Base-by-base conservation (phyloP, 352 stramenopile species). In the Thalassiosira pacifica region DNA sequence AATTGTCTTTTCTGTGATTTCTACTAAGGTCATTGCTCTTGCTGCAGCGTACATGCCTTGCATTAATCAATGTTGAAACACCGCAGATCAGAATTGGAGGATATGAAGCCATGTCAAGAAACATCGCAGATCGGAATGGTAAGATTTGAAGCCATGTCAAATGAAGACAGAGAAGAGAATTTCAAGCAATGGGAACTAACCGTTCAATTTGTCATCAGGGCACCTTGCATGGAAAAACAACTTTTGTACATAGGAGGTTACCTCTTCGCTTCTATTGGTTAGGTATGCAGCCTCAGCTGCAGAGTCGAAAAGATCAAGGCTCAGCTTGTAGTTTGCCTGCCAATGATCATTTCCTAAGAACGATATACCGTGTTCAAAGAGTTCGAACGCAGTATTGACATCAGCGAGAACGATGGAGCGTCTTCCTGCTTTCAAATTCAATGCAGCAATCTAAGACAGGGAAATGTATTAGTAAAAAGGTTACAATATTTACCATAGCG, bases 351-450 rank as follows among this genome's bases (percentile, higher is more conserved):
- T 22, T 53, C 34, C 53, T 18, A 88, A 52, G 31, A 88, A 84
- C 2, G 68, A 79, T 59, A 88, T 84, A 9, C 82, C 75, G 27
- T 84, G 48, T 45, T 84, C 52, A 70, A 85, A 84, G 19, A 82
- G 68, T 26, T 78, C 63, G 13, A 74, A 63, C 0, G 81, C 81
- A 2, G 59, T 66, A 61, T 59, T 45, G 37, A 52, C 82, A 45
- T 82, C 75, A 22, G 69, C 76, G 19, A 82, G 64, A 4, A 71
- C 52, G 22, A 84, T 69, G 22, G 81, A 37, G 16, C 40, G 69
- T 34, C 59, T 80, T 5, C 81, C 81, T 31, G 74, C 81, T 45
- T 76, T 78, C 70, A 88, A 61, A 66, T 88, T 88, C 18, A 88
- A 57, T 67, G 29, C 27, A 29, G 81, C 67, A 67, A 83, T 26